Conservation (phyloP, 2,329 filamentous ascomycete genomes). For the Penicillium aurantiogriseum region DNA sequence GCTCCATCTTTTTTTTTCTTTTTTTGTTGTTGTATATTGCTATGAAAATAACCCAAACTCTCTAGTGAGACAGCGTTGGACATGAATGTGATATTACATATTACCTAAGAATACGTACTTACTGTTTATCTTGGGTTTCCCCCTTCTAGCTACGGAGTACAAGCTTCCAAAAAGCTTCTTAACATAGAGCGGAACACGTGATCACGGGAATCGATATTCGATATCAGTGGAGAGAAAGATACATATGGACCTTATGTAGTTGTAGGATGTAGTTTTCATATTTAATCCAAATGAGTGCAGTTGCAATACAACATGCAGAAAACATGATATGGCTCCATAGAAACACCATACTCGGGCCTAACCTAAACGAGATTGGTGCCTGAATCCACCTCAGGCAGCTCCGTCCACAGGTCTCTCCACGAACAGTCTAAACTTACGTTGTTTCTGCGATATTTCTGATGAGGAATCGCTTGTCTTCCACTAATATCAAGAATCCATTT, state of each 20-base stretch:
- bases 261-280: neutral
- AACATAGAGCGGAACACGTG: neutral
- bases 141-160: no score
- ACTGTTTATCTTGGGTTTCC: neutral
- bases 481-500: neutral
- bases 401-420: neutral
- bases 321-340: neutral
- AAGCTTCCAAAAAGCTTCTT: neutral
- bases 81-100: no score
- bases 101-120: no score
- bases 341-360: neutral
- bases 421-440: slow-evolving; percentile 1
- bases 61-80: neutral
- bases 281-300: neutral
- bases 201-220: neutral
- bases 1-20: neutral
- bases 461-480: slow-evolving; percentile 1
- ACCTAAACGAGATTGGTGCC: slow-evolving; percentile 14
- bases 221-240: neutral
- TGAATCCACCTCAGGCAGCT: slow-evolving; percentile 22
- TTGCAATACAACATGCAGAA: neutral
- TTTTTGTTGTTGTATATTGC: neutral
- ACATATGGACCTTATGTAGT: no score
- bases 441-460: neutral
- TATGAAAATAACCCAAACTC: neutral